A percentile compares a stretch with the other conserved stretches of the same genome.
phyloP scores from a whole-genome alignment of 2,329 filamentous ascomycete species.

The Ophiosphaerella herpotricha region DNA sequence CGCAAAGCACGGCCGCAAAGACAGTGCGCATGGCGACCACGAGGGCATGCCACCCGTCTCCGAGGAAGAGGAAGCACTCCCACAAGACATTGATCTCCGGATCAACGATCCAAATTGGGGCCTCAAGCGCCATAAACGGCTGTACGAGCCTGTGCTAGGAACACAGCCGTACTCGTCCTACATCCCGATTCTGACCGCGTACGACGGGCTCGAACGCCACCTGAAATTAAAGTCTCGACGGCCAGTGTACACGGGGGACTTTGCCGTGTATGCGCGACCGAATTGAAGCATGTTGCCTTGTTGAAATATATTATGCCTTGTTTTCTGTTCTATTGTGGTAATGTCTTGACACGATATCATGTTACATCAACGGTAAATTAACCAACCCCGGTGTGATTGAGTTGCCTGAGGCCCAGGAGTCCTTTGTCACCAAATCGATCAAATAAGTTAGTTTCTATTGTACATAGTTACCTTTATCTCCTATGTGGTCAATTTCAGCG shows the following conservation, averaged over 20 bases:
- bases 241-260: conserved; percentile 11
- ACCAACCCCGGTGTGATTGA: too few relatives aligned
- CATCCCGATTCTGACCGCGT: conserved; percentile 27
- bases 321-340: too few relatives aligned
- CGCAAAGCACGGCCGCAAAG: conserved; percentile 27
- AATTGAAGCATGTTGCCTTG: neutral
- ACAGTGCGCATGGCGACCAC: conserved; percentile 26
- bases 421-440: too few relatives aligned
- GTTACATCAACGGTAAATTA: too few relatives aligned
- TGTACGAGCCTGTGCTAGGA: conserved; percentile 25
- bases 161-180: conserved; percentile 32
- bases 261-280: conserved; percentile 1
- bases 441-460: too few relatives aligned
- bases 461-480: too few relatives aligned
- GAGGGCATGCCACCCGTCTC: conserved; percentile 11
- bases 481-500: too few relatives aligned
- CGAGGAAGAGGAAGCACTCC: conserved; percentile 24
- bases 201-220: conserved; percentile 21
- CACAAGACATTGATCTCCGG: conserved; percentile 3
- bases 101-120: conserved; percentile 31
- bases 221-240: conserved; percentile 20
- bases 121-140: conserved; percentile 25
- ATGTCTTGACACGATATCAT: too few relatives aligned
- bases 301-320: too few relatives aligned
- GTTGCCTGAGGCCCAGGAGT: too few relatives aligned